Evolutionary conservation across 2,329 filamentous ascomycete species (phyloP), one percentile per base, ranked within the genome.

Genomic region (Aspergillus brasiliensis): DNA sequence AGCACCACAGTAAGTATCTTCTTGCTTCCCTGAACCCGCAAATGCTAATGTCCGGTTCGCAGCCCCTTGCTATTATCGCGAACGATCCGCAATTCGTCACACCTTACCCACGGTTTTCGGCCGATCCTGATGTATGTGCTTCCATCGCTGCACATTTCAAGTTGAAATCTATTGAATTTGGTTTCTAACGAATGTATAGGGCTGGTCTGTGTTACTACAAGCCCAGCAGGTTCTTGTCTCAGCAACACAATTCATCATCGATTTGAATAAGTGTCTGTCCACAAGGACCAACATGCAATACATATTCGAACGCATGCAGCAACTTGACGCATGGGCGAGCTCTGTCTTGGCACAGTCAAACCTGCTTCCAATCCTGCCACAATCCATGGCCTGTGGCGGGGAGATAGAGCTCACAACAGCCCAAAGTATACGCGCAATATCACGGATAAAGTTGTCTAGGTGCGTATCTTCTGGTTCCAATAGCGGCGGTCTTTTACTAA

Each of bases 391-490:
- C 53, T 67, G 66, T 34, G 65, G 67, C 8, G 69, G 73, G 52
- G 66, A 68, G 28, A 64, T 68, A 3, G 78, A 81, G 64, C 67
- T 67, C 10, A 67, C 73, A 7, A 75, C 76, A 15, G 76, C 78
- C 2, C 71, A 71, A 61, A 75, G 73, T 59, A 75, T 81, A 37
- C 73, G 75, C 38, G 65, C 71, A 52, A 80, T 80, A 57, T 72
- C 77, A 27, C 73, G 75, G 47, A 79, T 81, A 51, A 81, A 81
- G 58, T 59, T 80, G 17, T 76, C 74, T 44, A 80, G 78, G 78
- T 79, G 63, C 13, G 60, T 52, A 17, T 19, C 8, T 25, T 27
- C 2, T 6, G 10, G 31, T 57, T 59, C 53, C 21, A 15, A 5
- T 4, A 3, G 8, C 27, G 27, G 21, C n/a, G n/a, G 38, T 11